These are phyloP conservation scores for Trichoderma endophyticum DNA, from an alignment of 2,329 filamentous ascomycete genomes.

Conservation along the genomic window DNA sequence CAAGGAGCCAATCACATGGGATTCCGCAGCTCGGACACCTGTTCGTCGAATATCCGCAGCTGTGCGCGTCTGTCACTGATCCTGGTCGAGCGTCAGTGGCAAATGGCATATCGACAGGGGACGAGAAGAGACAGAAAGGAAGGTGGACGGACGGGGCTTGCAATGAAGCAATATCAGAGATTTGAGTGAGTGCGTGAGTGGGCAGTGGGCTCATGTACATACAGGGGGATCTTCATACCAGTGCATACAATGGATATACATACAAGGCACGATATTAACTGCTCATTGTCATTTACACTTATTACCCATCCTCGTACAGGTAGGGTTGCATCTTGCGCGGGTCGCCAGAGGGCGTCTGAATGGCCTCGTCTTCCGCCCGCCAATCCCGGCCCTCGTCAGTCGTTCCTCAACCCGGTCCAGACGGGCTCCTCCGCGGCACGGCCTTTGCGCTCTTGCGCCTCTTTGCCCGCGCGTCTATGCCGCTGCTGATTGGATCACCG, in stretches of 20 bases:
- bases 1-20: background rate
- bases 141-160: background rate
- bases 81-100: background rate
- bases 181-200: background rate
- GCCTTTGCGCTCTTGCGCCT: background rate
- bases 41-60: background rate
- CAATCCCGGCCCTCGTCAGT: background rate
- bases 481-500: conserved; percentile 6
- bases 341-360: background rate
- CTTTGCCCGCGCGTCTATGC: conserved; percentile 5
- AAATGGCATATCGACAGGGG: background rate
- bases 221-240: background rate
- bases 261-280: background rate
- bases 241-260: background rate
- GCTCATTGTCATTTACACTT: background rate
- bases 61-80: background rate
- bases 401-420: background rate
- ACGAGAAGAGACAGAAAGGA: background rate
- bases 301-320: background rate
- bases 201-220: background rate
- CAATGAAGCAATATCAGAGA: background rate
- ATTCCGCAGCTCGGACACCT: background rate
- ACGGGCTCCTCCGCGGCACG: conserved; percentile 2
- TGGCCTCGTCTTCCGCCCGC: background rate
- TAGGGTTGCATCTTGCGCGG: conserved; percentile 11